phyloP scores from a whole-genome alignment of 2,329 filamentous ascomycete genomes.

The Amylocarpus encephaloides region DNA sequence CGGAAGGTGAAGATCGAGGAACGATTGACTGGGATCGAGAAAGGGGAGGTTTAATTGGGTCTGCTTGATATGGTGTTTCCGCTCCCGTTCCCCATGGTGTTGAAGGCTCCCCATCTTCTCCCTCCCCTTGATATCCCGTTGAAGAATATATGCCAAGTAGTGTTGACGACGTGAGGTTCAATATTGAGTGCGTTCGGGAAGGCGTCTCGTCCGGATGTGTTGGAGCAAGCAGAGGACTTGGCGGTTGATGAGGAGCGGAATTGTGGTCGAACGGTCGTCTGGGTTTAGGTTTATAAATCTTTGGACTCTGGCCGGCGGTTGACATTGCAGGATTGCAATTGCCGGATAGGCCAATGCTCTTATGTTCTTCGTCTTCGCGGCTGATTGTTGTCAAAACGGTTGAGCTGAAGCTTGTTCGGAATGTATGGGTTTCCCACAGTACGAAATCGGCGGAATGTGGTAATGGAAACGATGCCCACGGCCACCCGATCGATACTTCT shows the following conservation, averaged over 20 bases:
- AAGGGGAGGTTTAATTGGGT: slow-evolving; percentile 3
- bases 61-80: slow-evolving; percentile 46
- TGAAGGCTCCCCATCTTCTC: slow-evolving; percentile 45
- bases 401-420: neutral
- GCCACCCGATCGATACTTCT: no score
- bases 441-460: no score
- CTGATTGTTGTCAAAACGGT: neutral
- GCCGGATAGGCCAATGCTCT: neutral
- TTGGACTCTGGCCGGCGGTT: slow-evolving; percentile 32
- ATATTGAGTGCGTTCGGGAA: slow-evolving; percentile 64
- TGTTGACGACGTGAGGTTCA: slow-evolving; percentile 84
- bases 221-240: slow-evolving; percentile 47
- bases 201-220: slow-evolving; percentile 60
- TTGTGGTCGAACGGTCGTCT: slow-evolving; percentile 63
- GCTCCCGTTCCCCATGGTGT: slow-evolving; percentile 77
- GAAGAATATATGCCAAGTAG: slow-evolving; percentile 86
- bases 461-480: no score
- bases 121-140: slow-evolving; percentile 47
- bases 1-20: slow-evolving; percentile 26
- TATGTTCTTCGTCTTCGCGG: neutral
- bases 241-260: slow-evolving; percentile 40
- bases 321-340: slow-evolving; percentile 1
- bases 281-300: slow-evolving; percentile 62
- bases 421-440: no score
- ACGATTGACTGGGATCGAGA: slow-evolving; percentile 4